Evolutionary conservation across 345 rosid genomes (phyloP).

Genomic region (Arabidopsis arenosa): DNA sequence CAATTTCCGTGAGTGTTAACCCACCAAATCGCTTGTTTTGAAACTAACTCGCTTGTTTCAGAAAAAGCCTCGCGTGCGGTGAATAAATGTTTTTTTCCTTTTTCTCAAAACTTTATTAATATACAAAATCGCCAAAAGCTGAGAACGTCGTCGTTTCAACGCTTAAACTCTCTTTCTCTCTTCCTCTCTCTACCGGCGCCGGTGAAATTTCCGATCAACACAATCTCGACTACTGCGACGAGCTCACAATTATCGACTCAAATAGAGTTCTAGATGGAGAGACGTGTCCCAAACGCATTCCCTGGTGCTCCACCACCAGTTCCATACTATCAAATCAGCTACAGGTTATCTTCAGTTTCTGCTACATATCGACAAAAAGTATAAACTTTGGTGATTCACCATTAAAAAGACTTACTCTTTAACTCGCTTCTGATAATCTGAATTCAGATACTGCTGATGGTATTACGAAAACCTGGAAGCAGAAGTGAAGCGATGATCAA

Average conservation of each 20-base stretch:
- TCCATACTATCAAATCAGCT: no score
- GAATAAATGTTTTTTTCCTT: no score
- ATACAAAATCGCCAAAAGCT: not conserved
- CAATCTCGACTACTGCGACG: not conserved
- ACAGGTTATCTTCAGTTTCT: constrained; percentile 40
- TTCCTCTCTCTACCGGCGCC: constrained; percentile 28
- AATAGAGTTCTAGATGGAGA: no score
- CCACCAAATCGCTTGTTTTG: no score
- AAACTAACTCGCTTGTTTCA: no score
- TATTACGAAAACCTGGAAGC: no score
- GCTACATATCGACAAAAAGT: constrained; percentile 1
- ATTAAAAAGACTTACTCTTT: not conserved
- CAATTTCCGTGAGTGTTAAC: no score
- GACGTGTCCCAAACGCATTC: no score
- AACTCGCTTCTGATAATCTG: not conserved
- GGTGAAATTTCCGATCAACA: constrained; percentile 17
- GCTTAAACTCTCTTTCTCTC: constrained; percentile 16
- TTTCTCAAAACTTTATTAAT: no score
- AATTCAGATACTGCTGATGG: constrained; percentile 53
- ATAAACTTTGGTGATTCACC: constrained; percentile 4
- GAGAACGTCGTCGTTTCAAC: not conserved
- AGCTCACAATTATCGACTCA: not conserved
- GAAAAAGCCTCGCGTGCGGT: no score
- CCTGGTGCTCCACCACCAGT: no score
- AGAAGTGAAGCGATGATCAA: no score